Evolutionary conservation across 805 yeast species (phyloP).

Genomic region (Metschnikowia shivogae): DNA sequence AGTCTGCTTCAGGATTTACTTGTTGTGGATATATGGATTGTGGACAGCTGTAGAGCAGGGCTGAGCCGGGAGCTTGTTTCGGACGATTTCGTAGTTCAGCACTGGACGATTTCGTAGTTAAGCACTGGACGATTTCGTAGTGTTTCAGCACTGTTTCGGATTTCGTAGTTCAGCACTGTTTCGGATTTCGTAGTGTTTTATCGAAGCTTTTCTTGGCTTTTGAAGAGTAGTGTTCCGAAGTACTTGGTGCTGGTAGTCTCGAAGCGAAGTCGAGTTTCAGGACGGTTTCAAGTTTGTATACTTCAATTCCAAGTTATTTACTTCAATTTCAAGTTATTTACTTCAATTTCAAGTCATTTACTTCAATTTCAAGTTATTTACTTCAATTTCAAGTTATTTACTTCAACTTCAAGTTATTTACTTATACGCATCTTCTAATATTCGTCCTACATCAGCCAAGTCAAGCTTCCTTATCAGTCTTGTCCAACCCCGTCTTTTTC

Average conservation of each 20-base stretch:
- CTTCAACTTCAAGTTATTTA: neutral
- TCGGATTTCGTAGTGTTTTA: no score
- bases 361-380: neutral
- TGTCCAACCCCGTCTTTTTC: slow-evolving; percentile 6
- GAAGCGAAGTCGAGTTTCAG: no score
- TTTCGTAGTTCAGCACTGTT: no score
- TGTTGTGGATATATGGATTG: slow-evolving; percentile 44
- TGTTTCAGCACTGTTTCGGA: no score
- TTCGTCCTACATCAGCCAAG: neutral
- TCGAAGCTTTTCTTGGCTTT: no score
- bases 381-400: neutral
- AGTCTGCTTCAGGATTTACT: slow-evolving; percentile 37
- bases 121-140: no score
- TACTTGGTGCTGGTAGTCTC: no score
- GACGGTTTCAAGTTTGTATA: no score
- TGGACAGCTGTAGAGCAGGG: slow-evolving; percentile 23
- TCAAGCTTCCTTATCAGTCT: slow-evolving; percentile 1
- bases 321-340: neutral
- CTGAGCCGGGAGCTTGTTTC: neutral
- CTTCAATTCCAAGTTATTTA: neutral
- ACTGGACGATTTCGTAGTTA: no score
- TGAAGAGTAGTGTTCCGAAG: no score
- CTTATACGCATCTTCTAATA: neutral
- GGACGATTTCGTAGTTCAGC: no score
- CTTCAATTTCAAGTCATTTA: neutral